Evolutionary conservation across 345 rosid genomes (phyloP), one percentile per base, ranked within the genome.

Genomic region (Cardamine occulta): DNA sequence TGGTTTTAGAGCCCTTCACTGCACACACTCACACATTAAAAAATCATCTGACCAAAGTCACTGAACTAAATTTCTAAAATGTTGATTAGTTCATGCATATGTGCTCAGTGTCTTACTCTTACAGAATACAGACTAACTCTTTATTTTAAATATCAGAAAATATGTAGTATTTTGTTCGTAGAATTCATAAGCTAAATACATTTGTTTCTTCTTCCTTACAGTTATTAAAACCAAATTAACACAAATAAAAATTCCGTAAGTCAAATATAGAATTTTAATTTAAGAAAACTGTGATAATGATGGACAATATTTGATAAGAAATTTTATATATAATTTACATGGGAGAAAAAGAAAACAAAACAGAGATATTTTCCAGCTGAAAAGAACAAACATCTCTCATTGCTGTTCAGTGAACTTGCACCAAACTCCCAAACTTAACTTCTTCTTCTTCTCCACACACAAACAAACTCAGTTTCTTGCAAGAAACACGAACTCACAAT

Each of bases 371-470:
- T n/a, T 70, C 70, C 64, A 70, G 63, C 63, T 68, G 24, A 61
- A 61, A 34, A 53, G 42, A 56, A 70, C 61, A 70, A 70, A 56
- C 48, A 78, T 72, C 42, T 32, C 15, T 64, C 48, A 57, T 65
- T 48, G 26, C 9, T 77, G 37, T 65, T 66, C 55, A 48, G 26
- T 26, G 72, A 70, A 54, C 80, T 64, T 72, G 56, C 76, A 77
- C 81, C 73, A 70, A 77, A 63, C 71, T 76, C 68, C 58, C 67
- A 58, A 53, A 52, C 48, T 60, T 39, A 39, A 15, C 65, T 32
- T 35, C 32, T 63, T 57, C 21, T 37, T 24, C 68, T 28, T 52
- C 72, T 64, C 56, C 66, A 14, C 34, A 39, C 18, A 35, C 4
- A 4, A 54, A 73, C 35, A 65, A 7, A 18, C 69, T 31, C 37